These are phyloP conservation scores for Penicillium pancosmium DNA, from an alignment of 495 filamentous ascomycete species.

Conservation along the genomic window DNA sequence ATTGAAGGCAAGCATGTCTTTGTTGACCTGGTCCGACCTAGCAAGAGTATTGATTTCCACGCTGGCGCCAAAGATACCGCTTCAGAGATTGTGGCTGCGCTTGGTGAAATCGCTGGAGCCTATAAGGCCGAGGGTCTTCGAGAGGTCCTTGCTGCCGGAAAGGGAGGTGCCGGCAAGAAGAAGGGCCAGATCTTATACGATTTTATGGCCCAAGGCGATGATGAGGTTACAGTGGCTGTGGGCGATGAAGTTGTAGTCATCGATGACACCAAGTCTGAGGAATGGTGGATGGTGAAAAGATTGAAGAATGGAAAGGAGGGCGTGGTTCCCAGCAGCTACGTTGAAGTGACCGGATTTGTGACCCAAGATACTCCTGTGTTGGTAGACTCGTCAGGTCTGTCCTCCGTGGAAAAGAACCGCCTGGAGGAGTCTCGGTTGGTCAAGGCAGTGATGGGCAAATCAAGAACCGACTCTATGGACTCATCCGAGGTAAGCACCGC, in stretches of 20 bases:
- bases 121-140: slow-evolving; percentile 79
- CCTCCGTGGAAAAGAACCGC: slow-evolving; percentile 80
- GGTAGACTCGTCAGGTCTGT: slow-evolving; percentile 63
- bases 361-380: slow-evolving; percentile 48
- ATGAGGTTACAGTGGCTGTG: slow-evolving; percentile 89
- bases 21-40: slow-evolving; percentile 85
- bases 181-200: slow-evolving; percentile 87
- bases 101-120: slow-evolving; percentile 88
- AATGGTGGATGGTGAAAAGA: slow-evolving; percentile 97
- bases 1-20: slow-evolving; percentile 99
- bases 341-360: slow-evolving; percentile 76
- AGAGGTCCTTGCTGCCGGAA: slow-evolving; percentile 81
- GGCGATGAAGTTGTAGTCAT: slow-evolving; percentile 91
- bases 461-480: slow-evolving; percentile 57
- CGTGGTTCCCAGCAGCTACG: slow-evolving; percentile 97
- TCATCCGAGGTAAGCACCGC: slow-evolving; percentile 63
- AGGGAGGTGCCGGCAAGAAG: slow-evolving; percentile 69
- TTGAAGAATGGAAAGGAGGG: slow-evolving; percentile 90
- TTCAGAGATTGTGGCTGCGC: slow-evolving; percentile 82
- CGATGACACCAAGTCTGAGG: slow-evolving; percentile 88
- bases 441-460: slow-evolving; percentile 70
- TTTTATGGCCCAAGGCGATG: slow-evolving; percentile 93
- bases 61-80: slow-evolving; percentile 97
- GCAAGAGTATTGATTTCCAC: slow-evolving; percentile 93
- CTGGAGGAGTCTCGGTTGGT: slow-evolving; percentile 78